phyloP scores from a whole-genome alignment of 1,284 basidiomycete genomes.

The Microbotryum saponariae region DNA sequence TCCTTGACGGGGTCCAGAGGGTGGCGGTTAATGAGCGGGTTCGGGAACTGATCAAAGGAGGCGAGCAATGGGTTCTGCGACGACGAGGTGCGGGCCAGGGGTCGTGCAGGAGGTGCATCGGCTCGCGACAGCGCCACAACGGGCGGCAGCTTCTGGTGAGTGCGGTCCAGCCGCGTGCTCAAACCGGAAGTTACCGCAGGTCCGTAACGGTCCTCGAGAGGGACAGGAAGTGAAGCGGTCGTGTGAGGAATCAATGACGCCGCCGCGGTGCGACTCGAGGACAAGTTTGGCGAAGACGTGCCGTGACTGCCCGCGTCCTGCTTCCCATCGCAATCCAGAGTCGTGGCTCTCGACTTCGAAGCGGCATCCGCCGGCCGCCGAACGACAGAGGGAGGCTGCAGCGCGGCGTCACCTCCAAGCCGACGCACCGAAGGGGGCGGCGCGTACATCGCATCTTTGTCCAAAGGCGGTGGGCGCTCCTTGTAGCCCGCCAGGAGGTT shows the following conservation, averaged over 20 bases:
- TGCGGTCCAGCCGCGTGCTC: background rate
- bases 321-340: too few relatives aligned
- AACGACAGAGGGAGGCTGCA: too few relatives aligned
- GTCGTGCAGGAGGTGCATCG: background rate
- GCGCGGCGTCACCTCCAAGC: background rate
- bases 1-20: slow-evolving; percentile 28
- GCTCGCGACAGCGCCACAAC: background rate
- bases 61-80: slow-evolving; percentile 9
- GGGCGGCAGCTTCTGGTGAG: background rate
- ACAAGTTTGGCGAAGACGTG: too few relatives aligned
- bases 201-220: background rate
- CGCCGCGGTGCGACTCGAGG: too few relatives aligned
- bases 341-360: too few relatives aligned
- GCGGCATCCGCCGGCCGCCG: too few relatives aligned
- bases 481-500: slow-evolving; percentile 15
- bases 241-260: too few relatives aligned
- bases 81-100: background rate
- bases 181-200: background rate
- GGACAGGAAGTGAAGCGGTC: too few relatives aligned
- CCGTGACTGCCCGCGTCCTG: too few relatives aligned
- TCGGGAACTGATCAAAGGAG: slow-evolving; percentile 18
- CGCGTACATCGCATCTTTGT: slow-evolving; percentile 22
- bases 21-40: slow-evolving; percentile 20
- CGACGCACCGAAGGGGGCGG: slow-evolving; percentile 14
- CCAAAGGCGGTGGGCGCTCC: background rate